Evolutionary conservation across 1,284 basidiomycete genomes (phyloP).

Genomic region (Rhodotorula sp.): DNA sequence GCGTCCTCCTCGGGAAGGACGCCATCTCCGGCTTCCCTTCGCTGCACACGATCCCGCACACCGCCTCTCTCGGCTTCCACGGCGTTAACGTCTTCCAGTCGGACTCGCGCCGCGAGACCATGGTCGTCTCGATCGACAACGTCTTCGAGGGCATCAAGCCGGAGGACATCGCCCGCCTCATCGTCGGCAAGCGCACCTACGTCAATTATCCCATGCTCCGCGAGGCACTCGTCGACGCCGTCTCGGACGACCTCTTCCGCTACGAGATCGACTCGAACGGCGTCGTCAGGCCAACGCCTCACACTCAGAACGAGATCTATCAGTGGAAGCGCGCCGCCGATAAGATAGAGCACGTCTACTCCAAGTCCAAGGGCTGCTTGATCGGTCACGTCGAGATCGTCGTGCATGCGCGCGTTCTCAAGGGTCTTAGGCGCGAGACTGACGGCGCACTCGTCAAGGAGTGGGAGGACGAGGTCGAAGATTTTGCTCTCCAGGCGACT

Average conservation of each 20-base stretch:
- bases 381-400: conserved; percentile 77
- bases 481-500: conserved; percentile 81
- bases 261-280: conserved; percentile 63
- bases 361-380: conserved; percentile 83
- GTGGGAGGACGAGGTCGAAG: conserved; percentile 85
- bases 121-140: conserved; percentile 83
- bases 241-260: conserved; percentile 84
- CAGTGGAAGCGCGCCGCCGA: conserved; percentile 75
- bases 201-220: conserved; percentile 91
- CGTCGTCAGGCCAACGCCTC: conserved; percentile 37
- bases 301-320: conserved; percentile 58
- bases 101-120: conserved; percentile 85
- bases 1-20: conserved; percentile 79
- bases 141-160: conserved; percentile 62
- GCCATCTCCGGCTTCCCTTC: conserved; percentile 96
- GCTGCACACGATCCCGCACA: conserved; percentile 81
- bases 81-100: conserved; percentile 91
- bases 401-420: conserved; percentile 78
- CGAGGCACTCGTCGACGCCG: conserved; percentile 80
- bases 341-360: conserved; percentile 77
- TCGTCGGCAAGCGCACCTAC: conserved; percentile 76
- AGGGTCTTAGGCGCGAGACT: conserved; percentile 85
- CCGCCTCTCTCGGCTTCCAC: conserved; percentile 73
- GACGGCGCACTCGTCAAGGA: conserved; percentile 91
- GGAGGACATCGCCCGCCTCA: conserved; percentile 69